Evolutionary conservation across 345 rosid species (phyloP).

Genomic region (Salix brachista): DNA sequence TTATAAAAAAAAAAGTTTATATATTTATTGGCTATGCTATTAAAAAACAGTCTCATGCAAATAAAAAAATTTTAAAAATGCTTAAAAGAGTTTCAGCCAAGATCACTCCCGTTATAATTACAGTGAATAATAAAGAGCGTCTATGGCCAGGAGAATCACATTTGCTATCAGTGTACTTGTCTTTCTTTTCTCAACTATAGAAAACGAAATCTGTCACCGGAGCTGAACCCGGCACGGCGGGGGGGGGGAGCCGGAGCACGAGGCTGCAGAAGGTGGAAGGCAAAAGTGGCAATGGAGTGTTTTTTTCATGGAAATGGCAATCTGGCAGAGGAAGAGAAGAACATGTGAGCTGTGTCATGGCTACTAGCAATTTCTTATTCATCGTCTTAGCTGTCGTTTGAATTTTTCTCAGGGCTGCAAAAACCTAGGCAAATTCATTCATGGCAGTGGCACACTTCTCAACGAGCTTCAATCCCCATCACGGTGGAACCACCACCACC

Average conservation of each 20-base stretch:
- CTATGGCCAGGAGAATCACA: too few relatives aligned
- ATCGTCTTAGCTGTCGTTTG: background rate
- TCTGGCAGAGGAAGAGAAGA: background rate
- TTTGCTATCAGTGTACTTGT: too few relatives aligned
- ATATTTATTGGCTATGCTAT: too few relatives aligned
- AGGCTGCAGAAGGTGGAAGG: background rate
- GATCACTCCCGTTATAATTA: too few relatives aligned
- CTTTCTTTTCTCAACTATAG: too few relatives aligned
- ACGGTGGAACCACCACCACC: background rate
- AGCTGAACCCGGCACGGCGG: too few relatives aligned
- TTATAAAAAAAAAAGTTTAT: too few relatives aligned
- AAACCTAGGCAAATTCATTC: slow-evolving; percentile 14
- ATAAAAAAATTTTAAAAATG: too few relatives aligned
- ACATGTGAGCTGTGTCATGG: slow-evolving; percentile 20
- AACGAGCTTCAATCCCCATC: slow-evolving; percentile 26
- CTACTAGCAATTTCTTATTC: background rate
- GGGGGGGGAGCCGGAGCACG: background rate
- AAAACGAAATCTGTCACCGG: too few relatives aligned
- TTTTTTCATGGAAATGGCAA: slow-evolving; percentile 8
- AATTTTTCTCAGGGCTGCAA: slow-evolving; percentile 10
- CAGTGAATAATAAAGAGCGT: too few relatives aligned
- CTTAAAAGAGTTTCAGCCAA: too few relatives aligned
- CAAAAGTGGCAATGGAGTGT: background rate
- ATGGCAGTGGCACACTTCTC: slow-evolving; percentile 21
- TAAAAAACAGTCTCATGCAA: too few relatives aligned